Conservation (phyloP, 1,284 basidiomycete species). For the Cutaneotrichosporon spelunceum region DNA sequence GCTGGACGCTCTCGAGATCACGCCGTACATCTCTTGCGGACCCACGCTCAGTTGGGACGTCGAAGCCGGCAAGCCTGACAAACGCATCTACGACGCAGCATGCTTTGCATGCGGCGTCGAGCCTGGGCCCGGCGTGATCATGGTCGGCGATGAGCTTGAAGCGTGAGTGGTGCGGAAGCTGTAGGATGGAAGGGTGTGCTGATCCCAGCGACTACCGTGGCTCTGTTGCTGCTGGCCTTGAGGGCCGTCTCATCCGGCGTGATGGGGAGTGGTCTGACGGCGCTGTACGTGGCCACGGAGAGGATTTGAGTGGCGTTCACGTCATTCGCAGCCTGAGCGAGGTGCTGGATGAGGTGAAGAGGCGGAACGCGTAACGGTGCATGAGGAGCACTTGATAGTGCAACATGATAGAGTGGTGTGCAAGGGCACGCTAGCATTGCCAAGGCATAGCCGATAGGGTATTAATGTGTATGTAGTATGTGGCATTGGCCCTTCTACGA, state of each 20-base stretch:
- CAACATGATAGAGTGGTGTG: not conserved
- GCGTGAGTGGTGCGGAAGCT: constrained; percentile 49
- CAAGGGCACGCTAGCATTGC: too few species aligned
- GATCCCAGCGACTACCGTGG: constrained; percentile 46
- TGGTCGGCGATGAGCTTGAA: constrained; percentile 51
- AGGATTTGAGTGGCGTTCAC: constrained; percentile 36
- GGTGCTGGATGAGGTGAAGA: constrained; percentile 30
- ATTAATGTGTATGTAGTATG: too few species aligned
- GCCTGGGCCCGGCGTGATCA: constrained; percentile 40
- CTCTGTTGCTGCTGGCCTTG: constrained; percentile 36
- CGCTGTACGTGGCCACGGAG: constrained; percentile 34
- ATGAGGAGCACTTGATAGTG: too few species aligned
- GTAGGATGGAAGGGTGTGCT: not conserved
- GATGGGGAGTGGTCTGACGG: constrained; percentile 49
- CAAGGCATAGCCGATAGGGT: too few species aligned
- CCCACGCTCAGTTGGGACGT: constrained; percentile 48
- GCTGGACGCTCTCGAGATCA: constrained; percentile 40
- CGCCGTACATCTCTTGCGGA: constrained; percentile 34
- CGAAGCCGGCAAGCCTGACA: constrained; percentile 44
- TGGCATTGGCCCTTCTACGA: too few species aligned
- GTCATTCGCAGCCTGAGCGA: constrained; percentile 33
- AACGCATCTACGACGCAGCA: constrained; percentile 40
- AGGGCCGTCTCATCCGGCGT: constrained; percentile 44
- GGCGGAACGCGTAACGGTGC: constrained; percentile 11
- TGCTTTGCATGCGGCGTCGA: constrained; percentile 30